These are phyloP conservation scores for Erigeron philadelphicus DNA, from an alignment of 140 eudicot species.

Conservation along the genomic window DNA sequence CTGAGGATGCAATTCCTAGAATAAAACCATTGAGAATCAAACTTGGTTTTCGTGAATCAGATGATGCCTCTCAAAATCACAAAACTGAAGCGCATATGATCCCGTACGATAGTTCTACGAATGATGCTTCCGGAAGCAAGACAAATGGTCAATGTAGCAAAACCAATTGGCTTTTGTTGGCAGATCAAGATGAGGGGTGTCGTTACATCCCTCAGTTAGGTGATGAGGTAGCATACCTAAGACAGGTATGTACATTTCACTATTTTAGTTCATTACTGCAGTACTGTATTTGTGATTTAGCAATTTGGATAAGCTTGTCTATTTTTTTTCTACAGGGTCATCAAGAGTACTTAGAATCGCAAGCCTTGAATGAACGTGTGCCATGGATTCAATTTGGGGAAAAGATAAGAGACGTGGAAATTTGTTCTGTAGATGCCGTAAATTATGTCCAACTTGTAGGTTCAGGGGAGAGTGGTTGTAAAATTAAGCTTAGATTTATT, in stretches of 20 bases:
- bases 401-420: conserved; percentile 51
- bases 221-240: conserved; percentile 73
- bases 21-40: conserved; percentile 48
- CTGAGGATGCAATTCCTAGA: conserved; percentile 30
- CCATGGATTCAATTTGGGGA: conserved; percentile 49
- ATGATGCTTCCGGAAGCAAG: conserved; percentile 35
- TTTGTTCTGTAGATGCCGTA: conserved; percentile 56
- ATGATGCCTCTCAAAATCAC: conserved; percentile 28
- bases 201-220: conserved; percentile 94
- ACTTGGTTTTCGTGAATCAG: conserved; percentile 34
- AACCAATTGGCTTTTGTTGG: conserved; percentile 65
- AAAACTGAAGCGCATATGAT: conserved; percentile 27
- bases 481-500: conserved; percentile 49
- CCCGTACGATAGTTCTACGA: conserved; percentile 21
- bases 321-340: conserved; percentile 59
- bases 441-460: conserved; percentile 47
- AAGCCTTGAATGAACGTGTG: conserved; percentile 22
- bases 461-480: conserved; percentile 89
- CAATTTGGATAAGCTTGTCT: neutral
- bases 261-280: neutral
- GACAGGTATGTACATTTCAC: conserved; percentile 50
- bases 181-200: conserved; percentile 57
- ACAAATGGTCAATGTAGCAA: conserved; percentile 28
- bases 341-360: conserved; percentile 40
- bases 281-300: neutral